Conservation (phyloP, 306 rosid species). For the Citrullus colocynthis region DNA sequence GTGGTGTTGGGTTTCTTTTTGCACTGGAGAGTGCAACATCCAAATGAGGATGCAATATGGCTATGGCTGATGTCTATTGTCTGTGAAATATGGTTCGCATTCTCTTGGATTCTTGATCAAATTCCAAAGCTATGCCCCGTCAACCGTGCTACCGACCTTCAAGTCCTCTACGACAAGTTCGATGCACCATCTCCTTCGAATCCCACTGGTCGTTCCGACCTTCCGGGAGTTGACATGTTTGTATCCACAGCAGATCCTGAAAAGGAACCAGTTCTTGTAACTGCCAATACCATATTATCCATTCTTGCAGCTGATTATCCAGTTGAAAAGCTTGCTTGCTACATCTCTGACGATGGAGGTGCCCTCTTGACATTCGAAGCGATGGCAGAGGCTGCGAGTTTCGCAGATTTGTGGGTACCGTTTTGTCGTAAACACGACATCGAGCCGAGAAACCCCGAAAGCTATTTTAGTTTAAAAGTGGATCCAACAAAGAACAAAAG, state of each 20-base stretch:
- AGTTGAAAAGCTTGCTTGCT: conserved; percentile 71
- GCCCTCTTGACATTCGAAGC: conserved; percentile 76
- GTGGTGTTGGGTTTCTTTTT: conserved; percentile 49
- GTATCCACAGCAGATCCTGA: conserved; percentile 90
- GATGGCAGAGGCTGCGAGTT: conserved; percentile 91
- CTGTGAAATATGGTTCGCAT: conserved; percentile 88
- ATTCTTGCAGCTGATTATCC: conserved; percentile 82
- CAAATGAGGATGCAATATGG: conserved; percentile 65
- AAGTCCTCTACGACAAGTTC: conserved; percentile 55
- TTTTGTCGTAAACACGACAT: conserved; percentile 65
- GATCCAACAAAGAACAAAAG: conserved; percentile 83
- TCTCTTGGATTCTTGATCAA: conserved; percentile 92
- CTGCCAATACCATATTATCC: conserved; percentile 86
- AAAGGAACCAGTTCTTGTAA: conserved; percentile 83
- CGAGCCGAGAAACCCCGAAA: conserved; percentile 87
- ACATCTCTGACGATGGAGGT: conserved; percentile 85
- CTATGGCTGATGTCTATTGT: conserved; percentile 77
- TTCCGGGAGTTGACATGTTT: conserved; percentile 53
- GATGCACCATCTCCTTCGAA: conserved; percentile 45
- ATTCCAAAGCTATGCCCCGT: conserved; percentile 75
- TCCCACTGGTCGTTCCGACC: conserved; percentile 36
- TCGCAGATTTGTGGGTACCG: conserved; percentile 89
- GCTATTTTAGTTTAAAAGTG: conserved; percentile 55
- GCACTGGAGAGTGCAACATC: conserved; percentile 64
- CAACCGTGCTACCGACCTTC: conserved; percentile 63